Base-by-base conservation (phyloP, 1,139 yeast species). In the Candida smagusa region DNA sequence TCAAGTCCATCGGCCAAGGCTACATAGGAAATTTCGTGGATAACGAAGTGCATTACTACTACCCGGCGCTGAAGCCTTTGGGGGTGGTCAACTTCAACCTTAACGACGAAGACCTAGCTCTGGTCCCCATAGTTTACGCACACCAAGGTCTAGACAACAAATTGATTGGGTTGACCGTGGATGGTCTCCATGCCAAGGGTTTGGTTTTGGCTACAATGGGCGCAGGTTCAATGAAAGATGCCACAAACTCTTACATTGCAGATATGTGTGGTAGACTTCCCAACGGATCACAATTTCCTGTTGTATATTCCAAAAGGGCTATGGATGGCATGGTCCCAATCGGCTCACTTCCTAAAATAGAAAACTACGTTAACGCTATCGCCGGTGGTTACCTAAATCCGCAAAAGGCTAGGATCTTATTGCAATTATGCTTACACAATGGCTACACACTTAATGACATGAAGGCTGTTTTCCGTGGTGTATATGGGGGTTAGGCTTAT, bases 301-400 rank as follows among this genome's bases (percentile, higher is more conserved):
- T 81, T 2, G 68, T 81, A 2, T 81, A 78, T 52, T 78, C 85
- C 26, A 80, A 81, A 51, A 68, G 88, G 50, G 72, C 86, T 3
- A 77, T 77, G 74, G 86, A 81, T 48, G 82, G 81, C 19, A 68
- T 74, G 74, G 76, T 76, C 27, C 79, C 81, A 2, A 56, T 53
- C n/a, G 74, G 72, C 1, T 67, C 71, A 26, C 49, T 74, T 38
- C 79, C 79, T 26, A 58, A 48, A 22, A 46, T 51, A 9, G 53
- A 50, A 28, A 59, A 30, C 12, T 27, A 32, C 13, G 31, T 24
- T 9, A 37, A 43, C 38, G 64, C 66, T 9, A 62, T 81, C 41
- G 84, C 87, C 1, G 75, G 83, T 41, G 88, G 88, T 3, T 79
- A 79, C 46, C 60, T 81, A 46, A 81, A 79, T 47, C 87, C 88